Evolutionary conservation across 306 rosid species (phyloP).

Genomic region (Inga laurina): DNA sequence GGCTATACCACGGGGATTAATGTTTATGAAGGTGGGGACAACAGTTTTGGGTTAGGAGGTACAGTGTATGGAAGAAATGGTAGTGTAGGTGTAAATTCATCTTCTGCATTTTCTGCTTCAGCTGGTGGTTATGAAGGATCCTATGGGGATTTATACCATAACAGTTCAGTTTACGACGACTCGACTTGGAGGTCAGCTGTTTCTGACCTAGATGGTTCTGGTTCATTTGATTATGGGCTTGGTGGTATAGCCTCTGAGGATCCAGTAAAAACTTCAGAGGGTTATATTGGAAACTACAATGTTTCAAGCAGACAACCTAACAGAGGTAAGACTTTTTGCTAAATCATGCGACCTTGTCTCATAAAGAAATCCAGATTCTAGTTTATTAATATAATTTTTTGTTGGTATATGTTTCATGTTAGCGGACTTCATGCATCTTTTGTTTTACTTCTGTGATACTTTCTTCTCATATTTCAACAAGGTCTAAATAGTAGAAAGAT

Average conservation of each 20-base stretch:
- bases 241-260: conserved; percentile 67
- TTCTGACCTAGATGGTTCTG: conserved; percentile 76
- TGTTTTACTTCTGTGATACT: neutral
- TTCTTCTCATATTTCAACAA: neutral
- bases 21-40: conserved; percentile 64
- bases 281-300: conserved; percentile 70
- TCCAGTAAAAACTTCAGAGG: conserved; percentile 64
- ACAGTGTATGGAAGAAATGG: conserved; percentile 71
- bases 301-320: conserved; percentile 78
- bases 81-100: conserved; percentile 41
- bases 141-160: conserved; percentile 63
- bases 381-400: neutral
- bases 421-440: neutral
- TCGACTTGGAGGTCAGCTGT: conserved; percentile 74
- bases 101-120: conserved; percentile 58
- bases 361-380: conserved; percentile 11
- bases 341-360: conserved; percentile 15
- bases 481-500: neutral
- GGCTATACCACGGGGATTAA: conserved; percentile 52
- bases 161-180: conserved; percentile 60
- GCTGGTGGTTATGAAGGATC: conserved; percentile 69
- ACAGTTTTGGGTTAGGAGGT: conserved; percentile 58
- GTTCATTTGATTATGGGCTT: conserved; percentile 66
- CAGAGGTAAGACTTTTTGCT: conserved; percentile 65
- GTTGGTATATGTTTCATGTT: neutral